Evolutionary conservation across 805 yeast species (phyloP), one percentile per base, ranked within the genome.

Genomic region (Wickerhamomyces xylosicus): DNA sequence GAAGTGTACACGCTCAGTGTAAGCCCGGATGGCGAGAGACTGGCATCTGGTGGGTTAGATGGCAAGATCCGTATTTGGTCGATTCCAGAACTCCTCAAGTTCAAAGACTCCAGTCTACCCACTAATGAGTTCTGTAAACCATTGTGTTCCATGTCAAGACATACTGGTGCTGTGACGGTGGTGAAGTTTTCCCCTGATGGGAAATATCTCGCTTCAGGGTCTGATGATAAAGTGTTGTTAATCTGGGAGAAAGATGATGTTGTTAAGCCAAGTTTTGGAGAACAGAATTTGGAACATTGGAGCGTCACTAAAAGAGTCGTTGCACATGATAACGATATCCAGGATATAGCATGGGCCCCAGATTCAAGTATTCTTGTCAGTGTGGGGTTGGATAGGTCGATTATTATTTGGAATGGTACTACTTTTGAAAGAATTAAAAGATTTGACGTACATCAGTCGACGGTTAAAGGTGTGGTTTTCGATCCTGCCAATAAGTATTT

Each of bases 401-500:
- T 92, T 39, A 84, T 90, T 35, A 79, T 92, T 11, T 92, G 97
- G 97, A 85, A 79, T 53, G 97, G 96, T 3, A 63, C 76, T 2
- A 90, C 96, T 0, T 87, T 92, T 66, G 95, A 92, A 61, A 74
- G 85, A 47, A 75, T 90, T 41, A 86, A 85, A 56, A 66, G 95
- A 25, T 84, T 86, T 50, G 97, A 90, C 53, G 80, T 87, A 18
- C 98, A 92, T 58, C 94, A 86, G 55, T 84, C 95, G 2, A 90
- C 85, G 63, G 97, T 92, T 20, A 92, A 92, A 59, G 97, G 98
- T 41, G 85, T 92, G 11, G 90, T 90, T 2, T 92, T 92, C 59
- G 99, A 92, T 57, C 99, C 99, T 1, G 98, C 98, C 3, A 87
- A 87, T 58, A 92, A 92, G 62, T 92, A 86, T 58, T 92, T 92